phyloP scores from a whole-genome alignment of 23 red algal species.

The Pyropia haitanensis region DNA sequence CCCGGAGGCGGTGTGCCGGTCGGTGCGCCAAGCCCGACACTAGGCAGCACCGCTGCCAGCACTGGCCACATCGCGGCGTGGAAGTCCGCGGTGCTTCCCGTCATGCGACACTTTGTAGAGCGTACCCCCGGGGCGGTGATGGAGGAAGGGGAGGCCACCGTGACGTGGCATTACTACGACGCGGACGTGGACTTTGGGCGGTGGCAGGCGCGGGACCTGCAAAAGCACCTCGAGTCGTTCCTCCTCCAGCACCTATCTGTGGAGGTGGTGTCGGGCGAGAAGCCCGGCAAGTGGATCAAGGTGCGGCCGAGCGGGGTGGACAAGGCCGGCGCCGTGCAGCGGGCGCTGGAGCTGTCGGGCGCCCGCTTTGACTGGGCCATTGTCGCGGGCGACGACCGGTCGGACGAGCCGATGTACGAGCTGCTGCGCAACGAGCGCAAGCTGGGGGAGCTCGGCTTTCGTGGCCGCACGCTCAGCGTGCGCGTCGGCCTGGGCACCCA shows the following conservation, averaged over 20 bases:
- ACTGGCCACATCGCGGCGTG: conserved; percentile 17
- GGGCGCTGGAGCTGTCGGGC: conserved; percentile 18
- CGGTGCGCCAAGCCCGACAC: background rate
- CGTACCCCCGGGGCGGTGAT: conserved; percentile 77
- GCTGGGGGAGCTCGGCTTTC: conserved; percentile 18
- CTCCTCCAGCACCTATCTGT: conserved; percentile 32
- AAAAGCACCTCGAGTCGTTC: conserved; percentile 71
- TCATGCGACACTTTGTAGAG: conserved; percentile 65
- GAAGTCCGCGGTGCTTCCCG: conserved; percentile 36
- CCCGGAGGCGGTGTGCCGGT: no score
- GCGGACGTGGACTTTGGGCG: conserved; percentile 77
- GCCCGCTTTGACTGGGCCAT: conserved; percentile 39
- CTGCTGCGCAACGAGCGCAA: conserved; percentile 22
- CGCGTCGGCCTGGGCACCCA: conserved; percentile 18
- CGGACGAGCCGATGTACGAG: conserved; percentile 77
- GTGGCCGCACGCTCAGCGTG: conserved; percentile 25
- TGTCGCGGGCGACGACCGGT: conserved; percentile 78
- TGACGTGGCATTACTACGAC: conserved; percentile 85
- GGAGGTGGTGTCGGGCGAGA: conserved; percentile 32
- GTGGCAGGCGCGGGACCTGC: conserved; percentile 75
- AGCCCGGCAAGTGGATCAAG: conserved; percentile 52
- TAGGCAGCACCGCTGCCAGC: background rate
- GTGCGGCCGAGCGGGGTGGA: conserved; percentile 50
- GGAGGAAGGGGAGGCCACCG: conserved; percentile 63
- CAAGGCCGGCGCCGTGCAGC: conserved; percentile 45